Percentiles rank a stretch among this genome's conserved stretches.
Conservation (phyloP, 768 basidiomycete genomes). For the Tephrocybe sp. region DNA sequence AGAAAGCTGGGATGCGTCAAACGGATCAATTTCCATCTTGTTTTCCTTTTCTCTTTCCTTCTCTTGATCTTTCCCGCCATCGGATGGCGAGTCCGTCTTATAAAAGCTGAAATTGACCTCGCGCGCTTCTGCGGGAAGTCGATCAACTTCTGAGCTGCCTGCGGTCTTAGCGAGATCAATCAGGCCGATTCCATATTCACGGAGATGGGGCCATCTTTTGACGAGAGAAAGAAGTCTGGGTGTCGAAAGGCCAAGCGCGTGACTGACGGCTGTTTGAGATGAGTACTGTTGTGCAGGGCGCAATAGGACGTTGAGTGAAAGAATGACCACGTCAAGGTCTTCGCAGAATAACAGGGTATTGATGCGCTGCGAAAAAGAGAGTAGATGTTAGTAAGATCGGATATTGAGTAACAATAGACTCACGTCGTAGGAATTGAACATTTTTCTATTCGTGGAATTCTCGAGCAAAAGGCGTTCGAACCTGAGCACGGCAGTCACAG, state of each 20-base stretch:
- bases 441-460: constrained; percentile 97
- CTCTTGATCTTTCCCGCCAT: constrained; percentile 39
- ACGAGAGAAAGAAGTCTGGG: constrained; percentile 80
- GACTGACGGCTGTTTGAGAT: constrained; percentile 79
- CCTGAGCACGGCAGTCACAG: constrained; percentile 78
- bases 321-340: constrained; percentile 85
- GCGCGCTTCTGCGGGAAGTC: constrained; percentile 69
- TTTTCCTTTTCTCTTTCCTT: constrained; percentile 51
- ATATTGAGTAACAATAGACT: constrained; percentile 33
- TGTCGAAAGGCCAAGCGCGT: constrained; percentile 79
- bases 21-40: constrained; percentile 43
- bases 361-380: constrained; percentile 60
- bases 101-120: constrained; percentile 86
- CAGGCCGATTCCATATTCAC: constrained; percentile 78
- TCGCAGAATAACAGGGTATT: constrained; percentile 85
- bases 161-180: constrained; percentile 67
- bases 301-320: constrained; percentile 81
- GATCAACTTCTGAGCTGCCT: constrained; percentile 51
- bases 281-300: constrained; percentile 96
- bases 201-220: constrained; percentile 80
- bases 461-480: constrained; percentile 91
- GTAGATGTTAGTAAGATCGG: constrained; percentile 9
- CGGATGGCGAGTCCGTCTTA: constrained; percentile 45
- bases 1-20: constrained; percentile 42
- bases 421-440: constrained; percentile 96